Evolutionary conservation across 768 basidiomycete genomes (phyloP), one percentile per base, ranked within the genome.

Genomic region (Royoungia palumana): DNA sequence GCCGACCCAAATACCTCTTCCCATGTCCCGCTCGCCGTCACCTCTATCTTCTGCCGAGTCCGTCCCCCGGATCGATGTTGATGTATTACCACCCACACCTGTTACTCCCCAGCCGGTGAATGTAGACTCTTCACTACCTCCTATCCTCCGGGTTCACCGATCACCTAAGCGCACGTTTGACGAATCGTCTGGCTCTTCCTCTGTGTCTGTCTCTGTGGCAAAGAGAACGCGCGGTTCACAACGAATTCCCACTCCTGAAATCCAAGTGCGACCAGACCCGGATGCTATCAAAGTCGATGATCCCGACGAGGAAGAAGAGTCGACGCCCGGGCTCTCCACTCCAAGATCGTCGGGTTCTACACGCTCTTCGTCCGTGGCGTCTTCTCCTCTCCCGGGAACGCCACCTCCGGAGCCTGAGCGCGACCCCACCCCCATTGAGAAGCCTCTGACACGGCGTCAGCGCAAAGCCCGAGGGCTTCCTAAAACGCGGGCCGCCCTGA

Each of bases 381-480:
- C 67, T 12, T 70, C 74, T 12, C 66, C 70, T n/a, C 59, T 71
- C 35, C 66, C 71, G n/a, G 65, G 68, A 44, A 65, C 67, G 6
- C 63, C 66, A 0, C 64, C 70, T 35, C 62, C 64, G 1, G 64
- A 65, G 11, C 53, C 61, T 1, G 69, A 47, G 12, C 35, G 45
- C 1, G 50, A 54, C 19, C 45, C 54, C 9, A 39, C 35, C 11
- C 37, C 6, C 20, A 16, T 47, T 28, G 54, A 72, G 54, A 74
- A 68, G 39, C 73, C 72, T 6, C 46, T 90, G 39, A 90, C 87
- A 7, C 70, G 83, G 41, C 70, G 87, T 19, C 80, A 91, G 66
- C 74, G 84, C 28, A 89, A 83, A 68, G 72, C 71, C n/a, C 71
- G 84, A 11, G 84, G 85, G 2, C 62, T 89, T 36, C 85, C 86